Conservation (phyloP, 495 filamentous ascomycete species). For the Penicillium soppii region DNA sequence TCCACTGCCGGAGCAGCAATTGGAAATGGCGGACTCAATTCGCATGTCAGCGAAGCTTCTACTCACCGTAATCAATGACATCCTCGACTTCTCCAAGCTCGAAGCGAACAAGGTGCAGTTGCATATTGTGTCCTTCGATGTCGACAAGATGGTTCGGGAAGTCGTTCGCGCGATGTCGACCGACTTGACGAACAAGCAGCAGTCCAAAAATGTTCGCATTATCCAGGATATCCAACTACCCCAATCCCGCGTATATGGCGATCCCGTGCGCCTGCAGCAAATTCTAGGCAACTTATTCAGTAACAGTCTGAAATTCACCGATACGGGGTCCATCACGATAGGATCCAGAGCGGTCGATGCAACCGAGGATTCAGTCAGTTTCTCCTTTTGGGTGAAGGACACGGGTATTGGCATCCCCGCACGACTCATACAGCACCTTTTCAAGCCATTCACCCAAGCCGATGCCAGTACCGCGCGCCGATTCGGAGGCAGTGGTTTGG, state of each 20-base stretch:
- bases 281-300: constrained; percentile 77
- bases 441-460: constrained; percentile 81
- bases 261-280: constrained; percentile 72
- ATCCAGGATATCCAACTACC: too few species aligned
- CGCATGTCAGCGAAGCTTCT: constrained; percentile 72
- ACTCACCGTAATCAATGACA: constrained; percentile 80
- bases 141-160: constrained; percentile 51
- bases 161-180: constrained; percentile 55
- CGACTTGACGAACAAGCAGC: constrained; percentile 49
- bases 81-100: constrained; percentile 80
- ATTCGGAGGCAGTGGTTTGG: constrained; percentile 75
- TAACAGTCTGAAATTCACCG: constrained; percentile 83
- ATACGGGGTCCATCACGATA: constrained; percentile 64
- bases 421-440: constrained; percentile 65
- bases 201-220: too few species aligned
- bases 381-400: constrained; percentile 55
- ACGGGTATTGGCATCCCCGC: constrained; percentile 79
- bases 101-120: constrained; percentile 79
- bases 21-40: constrained; percentile 71
- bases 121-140: constrained; percentile 63
- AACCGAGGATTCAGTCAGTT: constrained; percentile 50
- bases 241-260: constrained; percentile 49
- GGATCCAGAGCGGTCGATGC: too few species aligned
- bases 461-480: constrained; percentile 70
- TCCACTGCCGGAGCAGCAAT: constrained; percentile 61